Evolutionary conservation across 176 grass and related monocot species (phyloP).

Genomic region (Puya raimondii): DNA sequence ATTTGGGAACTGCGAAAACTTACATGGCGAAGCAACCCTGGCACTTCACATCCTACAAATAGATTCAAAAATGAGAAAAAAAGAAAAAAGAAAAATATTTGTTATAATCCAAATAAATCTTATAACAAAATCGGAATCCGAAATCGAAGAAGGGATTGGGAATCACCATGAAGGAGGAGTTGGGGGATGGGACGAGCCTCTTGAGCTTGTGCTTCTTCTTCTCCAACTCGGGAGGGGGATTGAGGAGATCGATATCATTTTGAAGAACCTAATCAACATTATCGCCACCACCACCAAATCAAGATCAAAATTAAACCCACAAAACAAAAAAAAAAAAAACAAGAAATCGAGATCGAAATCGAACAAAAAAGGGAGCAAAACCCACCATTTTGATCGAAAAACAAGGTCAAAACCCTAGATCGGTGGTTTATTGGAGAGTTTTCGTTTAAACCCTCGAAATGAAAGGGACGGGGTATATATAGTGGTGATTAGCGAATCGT

Average conservation of each 20-base stretch:
- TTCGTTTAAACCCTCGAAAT: too few species aligned
- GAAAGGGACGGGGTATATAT: too few species aligned
- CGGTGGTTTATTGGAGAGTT: too few species aligned
- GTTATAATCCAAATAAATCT: neutral
- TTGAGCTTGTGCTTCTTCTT: conserved; percentile 7
- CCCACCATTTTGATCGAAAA: too few species aligned
- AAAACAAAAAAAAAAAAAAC: too few species aligned
- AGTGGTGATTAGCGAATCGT: too few species aligned
- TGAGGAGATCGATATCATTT: conserved; percentile 1
- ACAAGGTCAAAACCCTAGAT: too few species aligned
- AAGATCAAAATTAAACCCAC: too few species aligned
- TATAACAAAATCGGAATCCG: neutral
- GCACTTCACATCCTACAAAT: neutral
- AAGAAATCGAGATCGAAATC: too few species aligned
- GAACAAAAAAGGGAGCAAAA: too few species aligned
- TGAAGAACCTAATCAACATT: neutral
- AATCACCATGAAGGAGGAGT: conserved; percentile 6
- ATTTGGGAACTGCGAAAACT: neutral
- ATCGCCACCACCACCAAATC: too few species aligned
- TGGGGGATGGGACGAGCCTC: neutral
- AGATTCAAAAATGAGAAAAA: neutral
- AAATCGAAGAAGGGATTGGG: neutral
- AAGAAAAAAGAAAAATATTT: neutral
- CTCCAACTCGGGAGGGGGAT: neutral
- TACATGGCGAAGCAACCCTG: conserved; percentile 4